Conservation (phyloP, 148 eudicot species). For the Vaccinium macrocarpon region DNA sequence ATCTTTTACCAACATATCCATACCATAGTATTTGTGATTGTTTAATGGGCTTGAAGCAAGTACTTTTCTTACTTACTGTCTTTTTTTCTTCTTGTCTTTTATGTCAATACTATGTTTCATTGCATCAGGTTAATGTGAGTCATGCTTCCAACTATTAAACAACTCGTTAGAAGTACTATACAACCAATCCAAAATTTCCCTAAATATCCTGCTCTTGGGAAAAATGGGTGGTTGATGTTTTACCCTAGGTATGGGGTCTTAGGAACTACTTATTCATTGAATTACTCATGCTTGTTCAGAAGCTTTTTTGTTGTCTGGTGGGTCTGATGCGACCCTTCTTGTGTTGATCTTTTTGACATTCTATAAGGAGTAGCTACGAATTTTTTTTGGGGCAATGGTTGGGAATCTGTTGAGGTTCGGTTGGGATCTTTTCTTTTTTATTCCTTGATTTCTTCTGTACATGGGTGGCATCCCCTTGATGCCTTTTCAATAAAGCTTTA, state of each 20-base stretch:
- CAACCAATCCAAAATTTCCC: background rate
- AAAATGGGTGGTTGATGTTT: background rate
- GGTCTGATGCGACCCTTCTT: background rate
- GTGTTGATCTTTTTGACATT: too few species aligned
- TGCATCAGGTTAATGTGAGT: background rate
- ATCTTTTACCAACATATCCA: background rate
- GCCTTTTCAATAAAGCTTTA: too few species aligned
- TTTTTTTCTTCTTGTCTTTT: background rate
- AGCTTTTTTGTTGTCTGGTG: background rate
- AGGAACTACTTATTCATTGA: background rate
- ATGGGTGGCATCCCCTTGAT: too few species aligned
- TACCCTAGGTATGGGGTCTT: background rate
- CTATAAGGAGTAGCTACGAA: too few species aligned
- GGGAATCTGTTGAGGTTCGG: too few species aligned
- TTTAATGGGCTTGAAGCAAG: background rate
- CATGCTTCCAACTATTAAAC: background rate
- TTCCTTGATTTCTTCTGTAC: too few species aligned
- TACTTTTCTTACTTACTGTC: background rate
- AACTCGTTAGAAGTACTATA: background rate
- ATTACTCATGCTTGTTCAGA: background rate
- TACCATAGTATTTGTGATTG: background rate
- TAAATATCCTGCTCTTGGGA: background rate
- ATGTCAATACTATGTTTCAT: background rate
- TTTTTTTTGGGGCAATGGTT: too few species aligned
- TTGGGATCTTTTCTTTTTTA: too few species aligned